Evolutionary conservation across 306 rosid species (phyloP), one percentile per base, ranked within the genome.

Genomic region (Hippophae rhamnoides): DNA sequence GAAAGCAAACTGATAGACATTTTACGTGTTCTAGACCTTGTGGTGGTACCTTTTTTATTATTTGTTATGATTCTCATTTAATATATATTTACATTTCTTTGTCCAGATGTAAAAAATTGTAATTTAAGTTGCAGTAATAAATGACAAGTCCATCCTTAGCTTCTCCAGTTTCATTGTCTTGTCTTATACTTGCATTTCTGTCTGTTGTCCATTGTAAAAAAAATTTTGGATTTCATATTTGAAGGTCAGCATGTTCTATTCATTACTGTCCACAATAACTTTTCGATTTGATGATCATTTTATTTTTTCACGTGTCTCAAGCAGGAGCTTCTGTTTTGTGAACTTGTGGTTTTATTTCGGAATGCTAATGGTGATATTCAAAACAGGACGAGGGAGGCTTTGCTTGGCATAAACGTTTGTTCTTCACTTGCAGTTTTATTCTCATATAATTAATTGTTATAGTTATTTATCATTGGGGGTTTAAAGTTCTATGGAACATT

Each of bases 321-420:
- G 62, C 85, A 90, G 98, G 96, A 79, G 58, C 64, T 65, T 69
- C 62, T 92, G 60, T 81, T 85, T 71, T 62, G 49, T n/a, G 79
- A 84, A 69, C 84, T 92, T 31, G 82, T 87, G 62, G 41, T 76
- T 52, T 64, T 85, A 66, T 85, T 74, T 70, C 82, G 64, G 44
- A 75, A 73, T 75, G 65, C 78, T 56, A 83, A 78, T 77, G 82
- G 81, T 52, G 82, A 69, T 27, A 58, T 92, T 27, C 95, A 83
- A 76, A 74, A 60, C 57, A 87, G 85, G 61, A 72, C 95, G 60
- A 80, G 71, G 71, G 95, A 77, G 69, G 84, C 92, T 57, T 46
- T 92, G 72, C 69, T 69, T 73, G 83, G 73, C 49, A 51, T 92
- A 67, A 69, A 79, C 61, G 96, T 90, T 51, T 78, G 83, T 75